These are phyloP conservation scores for Dissoconium aciculare DNA, from an alignment of 2,329 filamentous ascomycete genomes.

Conservation along the genomic window DNA sequence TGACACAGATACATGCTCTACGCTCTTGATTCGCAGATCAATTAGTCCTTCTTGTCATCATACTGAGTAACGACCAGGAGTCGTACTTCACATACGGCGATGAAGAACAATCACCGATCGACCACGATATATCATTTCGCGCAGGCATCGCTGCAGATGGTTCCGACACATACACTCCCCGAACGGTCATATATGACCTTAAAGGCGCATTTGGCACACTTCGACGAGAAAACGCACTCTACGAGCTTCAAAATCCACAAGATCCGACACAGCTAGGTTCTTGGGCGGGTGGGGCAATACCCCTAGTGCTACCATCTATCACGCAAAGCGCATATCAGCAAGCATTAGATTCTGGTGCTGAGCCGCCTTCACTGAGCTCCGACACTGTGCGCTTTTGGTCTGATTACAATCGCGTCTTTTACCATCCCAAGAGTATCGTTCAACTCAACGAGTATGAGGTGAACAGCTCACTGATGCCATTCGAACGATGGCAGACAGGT, in stretches of 20 bases:
- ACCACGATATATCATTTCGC: slow-evolving; percentile 82
- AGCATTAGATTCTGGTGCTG: slow-evolving; percentile 56
- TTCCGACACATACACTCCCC: slow-evolving; percentile 78
- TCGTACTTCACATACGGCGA: slow-evolving; percentile 88
- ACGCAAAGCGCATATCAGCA: slow-evolving; percentile 60
- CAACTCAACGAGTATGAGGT: slow-evolving; percentile 81
- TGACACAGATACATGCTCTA: too few relatives aligned
- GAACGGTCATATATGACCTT: slow-evolving; percentile 85
- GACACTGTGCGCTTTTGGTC: slow-evolving; percentile 86
- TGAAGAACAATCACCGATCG: slow-evolving; percentile 50
- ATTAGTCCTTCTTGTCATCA: too few relatives aligned
- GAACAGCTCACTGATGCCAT: slow-evolving; percentile 64
- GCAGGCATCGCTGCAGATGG: slow-evolving; percentile 70
- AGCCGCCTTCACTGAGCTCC: slow-evolving; percentile 48
- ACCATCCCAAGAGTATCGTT: slow-evolving; percentile 73
- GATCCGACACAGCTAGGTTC: slow-evolving; percentile 25
- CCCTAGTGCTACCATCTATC: slow-evolving; percentile 56
- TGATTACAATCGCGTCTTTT: slow-evolving; percentile 86
- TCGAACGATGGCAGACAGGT: slow-evolving; percentile 60
- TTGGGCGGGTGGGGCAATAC: slow-evolving; percentile 49
- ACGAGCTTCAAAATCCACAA: slow-evolving; percentile 44
- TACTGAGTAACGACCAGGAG: too few relatives aligned
- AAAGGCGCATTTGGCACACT: slow-evolving; percentile 87
- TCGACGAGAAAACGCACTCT: slow-evolving; percentile 75
- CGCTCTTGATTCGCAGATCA: too few relatives aligned